Evolutionary conservation across 2,329 filamentous ascomycete genomes (phyloP), one percentile per base, ranked within the genome.

Genomic region (Parafenestella ontariensis): DNA sequence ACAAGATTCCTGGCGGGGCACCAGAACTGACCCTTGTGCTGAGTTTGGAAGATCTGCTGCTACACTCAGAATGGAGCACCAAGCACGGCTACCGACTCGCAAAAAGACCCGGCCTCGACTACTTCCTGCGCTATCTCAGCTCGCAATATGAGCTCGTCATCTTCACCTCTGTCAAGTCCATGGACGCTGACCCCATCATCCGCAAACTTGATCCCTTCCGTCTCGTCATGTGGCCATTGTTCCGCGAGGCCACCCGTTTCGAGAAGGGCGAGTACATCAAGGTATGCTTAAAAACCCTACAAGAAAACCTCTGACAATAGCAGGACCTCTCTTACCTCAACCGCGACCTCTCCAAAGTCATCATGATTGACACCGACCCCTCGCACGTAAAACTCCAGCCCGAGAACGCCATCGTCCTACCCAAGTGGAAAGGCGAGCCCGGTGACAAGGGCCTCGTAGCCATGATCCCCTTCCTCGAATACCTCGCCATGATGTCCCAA

Each of bases 81-180:
- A 91, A 98, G 74, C 90, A 97, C 72, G 95, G 95, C 54, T 99
- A 95, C 92, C 87, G 94, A 64, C 85, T 96, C 58, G 95, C 95
- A 24, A 99, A 99, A 81, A 87, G 95, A 45, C 95, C 95, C 31
- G 95, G 95, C 41, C 86, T 96, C 58, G 95, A 99, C 79, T 99
- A 99, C 81, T 99, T 99, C 81, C 81, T 99, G 61, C 91, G 91
- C 71, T 99, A 99, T 76, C 85, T 99, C 44, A 94, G 91, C 78
- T 93, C 97, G 77, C 98, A 99, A 83, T 99, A 97, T 74, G 95
- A 99, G 77, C 83, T 99, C 49, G 95, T 98, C 47, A 87, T 99
- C 61, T 99, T 98, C 80, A 99, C 95, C 28, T 91, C 86, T 34
- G 89, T 95, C 42, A 92, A 94, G 0, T 91, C 88, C 70, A 88